These are phyloP conservation scores for Russula vinacea DNA, from an alignment of 768 basidiomycete species.

Conservation along the genomic window DNA sequence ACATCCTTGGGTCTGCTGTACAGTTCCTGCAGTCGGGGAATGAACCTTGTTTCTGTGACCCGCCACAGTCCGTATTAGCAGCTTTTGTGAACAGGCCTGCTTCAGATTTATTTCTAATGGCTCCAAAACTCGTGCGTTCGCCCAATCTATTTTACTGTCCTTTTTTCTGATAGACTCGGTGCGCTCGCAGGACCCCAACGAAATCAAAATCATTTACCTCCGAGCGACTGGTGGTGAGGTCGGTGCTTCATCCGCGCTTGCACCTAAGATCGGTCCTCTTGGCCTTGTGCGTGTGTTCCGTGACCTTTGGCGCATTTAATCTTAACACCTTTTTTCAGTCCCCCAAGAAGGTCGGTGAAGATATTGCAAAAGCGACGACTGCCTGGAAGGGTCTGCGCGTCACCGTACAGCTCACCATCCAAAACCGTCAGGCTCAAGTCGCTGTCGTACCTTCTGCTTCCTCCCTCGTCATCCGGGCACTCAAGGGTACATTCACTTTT, in stretches of 20 bases:
- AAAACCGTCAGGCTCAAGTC: slow-evolving; percentile 98
- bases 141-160: not conserved
- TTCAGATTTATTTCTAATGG: slow-evolving; percentile 47
- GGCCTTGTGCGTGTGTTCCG: slow-evolving; percentile 71
- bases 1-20: slow-evolving; percentile 4
- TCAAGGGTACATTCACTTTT: slow-evolving; percentile 71
- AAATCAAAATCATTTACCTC: slow-evolving; percentile 99
- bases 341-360: slow-evolving; percentile 99
- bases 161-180: not conserved
- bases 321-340: slow-evolving; percentile 53
- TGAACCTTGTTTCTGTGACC: slow-evolving; percentile 12
- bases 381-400: slow-evolving; percentile 99
- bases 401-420: slow-evolving; percentile 97
- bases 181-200: slow-evolving; percentile 80
- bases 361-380: slow-evolving; percentile 98
- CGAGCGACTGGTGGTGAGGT: slow-evolving; percentile 99
- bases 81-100: slow-evolving; percentile 35
- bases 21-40: slow-evolving; percentile 16
- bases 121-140: slow-evolving; percentile 69
- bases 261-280: slow-evolving; percentile 99
- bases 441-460: slow-evolving; percentile 96
- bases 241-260: slow-evolving; percentile 96
- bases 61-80: slow-evolving; percentile 15
- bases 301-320: slow-evolving; percentile 6
- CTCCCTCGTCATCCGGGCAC: slow-evolving; percentile 94